Base-by-base conservation (phyloP, 148 eudicot species). In the Nepenthes gracilis region DNA sequence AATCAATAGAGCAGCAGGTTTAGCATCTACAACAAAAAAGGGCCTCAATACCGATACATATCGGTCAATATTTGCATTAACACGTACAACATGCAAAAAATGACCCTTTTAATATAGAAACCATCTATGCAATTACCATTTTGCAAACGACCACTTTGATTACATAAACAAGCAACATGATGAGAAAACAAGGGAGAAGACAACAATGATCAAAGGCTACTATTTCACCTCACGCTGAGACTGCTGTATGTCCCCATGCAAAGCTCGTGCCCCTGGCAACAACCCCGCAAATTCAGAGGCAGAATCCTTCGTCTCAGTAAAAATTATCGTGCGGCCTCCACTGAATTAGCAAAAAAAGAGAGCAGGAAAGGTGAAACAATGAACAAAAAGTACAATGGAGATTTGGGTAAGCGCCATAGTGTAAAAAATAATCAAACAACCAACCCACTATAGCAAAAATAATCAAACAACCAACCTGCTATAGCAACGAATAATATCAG, bases 171-270 rank as follows among this genome's bases (percentile, higher is more conserved):
- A 11, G 15, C 53, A 5, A 23, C 23, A 23, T 0, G 23, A 23
- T 23, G 23, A 23, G 6, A 49, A 49, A 5, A n/a, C 12, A 49
- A 49, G 53, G 13, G 1, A n/a, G 2, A n/a, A 49, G 13, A 5
- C 48, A 1, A 49, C 53, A 6, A 49, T 49, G 12, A 49, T 11
- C n/a, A 49, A 2, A 5, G 45, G 45, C 45, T 3, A 3, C 4
- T 12, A 57, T 51, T 36, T 51, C 68, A 93, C 98, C 91, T 93
- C 98, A 12, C 98, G 89, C 54, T 81, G 82, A 57, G 95, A 43
- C 70, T 93, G 98, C 47, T 84, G 91, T 64, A 93, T 93, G 60
- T 86, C 98, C 49, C 98, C 96, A 70, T 93, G 98, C 74, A 88
- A 72, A 53, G 96, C 77, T n/a, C 84, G 82, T 54, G 99, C 96